Conservation (phyloP, 208 protist species). For the Lotmaria passim region DNA sequence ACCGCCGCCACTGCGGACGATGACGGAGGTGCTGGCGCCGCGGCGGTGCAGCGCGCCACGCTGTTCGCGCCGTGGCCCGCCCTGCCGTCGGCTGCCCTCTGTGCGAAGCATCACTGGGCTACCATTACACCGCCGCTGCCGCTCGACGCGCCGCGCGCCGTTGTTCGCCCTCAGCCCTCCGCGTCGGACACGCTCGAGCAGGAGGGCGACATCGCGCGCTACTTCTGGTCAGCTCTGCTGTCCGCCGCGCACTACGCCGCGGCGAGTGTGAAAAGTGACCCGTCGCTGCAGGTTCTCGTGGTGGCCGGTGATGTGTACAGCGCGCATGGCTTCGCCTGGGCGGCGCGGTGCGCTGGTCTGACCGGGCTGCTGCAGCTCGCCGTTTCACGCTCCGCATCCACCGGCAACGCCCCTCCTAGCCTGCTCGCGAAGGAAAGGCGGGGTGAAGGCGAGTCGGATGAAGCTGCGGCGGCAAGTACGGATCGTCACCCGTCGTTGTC, state of each 20-base stretch:
- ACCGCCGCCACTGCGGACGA: neutral
- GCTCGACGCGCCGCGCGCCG: constrained; percentile 42
- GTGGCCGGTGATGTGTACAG: constrained; percentile 53
- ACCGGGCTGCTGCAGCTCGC: constrained; percentile 46
- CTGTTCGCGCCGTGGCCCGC: constrained; percentile 24
- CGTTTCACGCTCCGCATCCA: constrained; percentile 11
- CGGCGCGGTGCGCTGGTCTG: constrained; percentile 66
- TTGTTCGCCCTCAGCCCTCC: constrained; percentile 36
- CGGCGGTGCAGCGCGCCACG: neutral
- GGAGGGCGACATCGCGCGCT: neutral
- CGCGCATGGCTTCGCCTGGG: constrained; percentile 85
- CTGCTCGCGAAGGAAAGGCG: too few relatives aligned
- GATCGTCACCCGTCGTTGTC: constrained; percentile 33
- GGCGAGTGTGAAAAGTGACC: constrained; percentile 17
- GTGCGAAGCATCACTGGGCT: constrained; percentile 22
- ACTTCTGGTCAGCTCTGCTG: constrained; percentile 63
- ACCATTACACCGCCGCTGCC: constrained; percentile 40
- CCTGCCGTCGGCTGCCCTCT: constrained; percentile 34
- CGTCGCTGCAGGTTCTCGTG: constrained; percentile 50
- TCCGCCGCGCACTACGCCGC: constrained; percentile 61
- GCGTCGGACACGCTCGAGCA: neutral
- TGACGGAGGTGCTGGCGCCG: neutral
- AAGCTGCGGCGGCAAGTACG: neutral
- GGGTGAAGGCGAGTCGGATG: neutral
- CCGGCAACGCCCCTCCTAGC: neutral